These are phyloP conservation scores for Strobilomyces confusus DNA, from an alignment of 768 basidiomycete genomes.

Conservation along the genomic window DNA sequence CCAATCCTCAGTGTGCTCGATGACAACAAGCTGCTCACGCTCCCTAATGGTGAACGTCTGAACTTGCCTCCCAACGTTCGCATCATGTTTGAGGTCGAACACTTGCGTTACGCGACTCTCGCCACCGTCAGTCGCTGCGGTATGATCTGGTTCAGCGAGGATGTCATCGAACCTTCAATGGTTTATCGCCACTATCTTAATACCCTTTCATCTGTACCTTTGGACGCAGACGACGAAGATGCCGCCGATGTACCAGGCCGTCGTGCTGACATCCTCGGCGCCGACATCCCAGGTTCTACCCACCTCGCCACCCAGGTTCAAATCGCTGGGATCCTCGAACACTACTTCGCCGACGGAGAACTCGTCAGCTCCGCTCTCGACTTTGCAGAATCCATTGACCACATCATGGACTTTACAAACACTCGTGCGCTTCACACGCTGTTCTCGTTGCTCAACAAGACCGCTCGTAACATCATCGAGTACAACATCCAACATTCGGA, in stretches of 20 bases:
- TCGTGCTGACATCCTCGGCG: constrained; percentile 41
- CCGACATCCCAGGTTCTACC: constrained; percentile 51
- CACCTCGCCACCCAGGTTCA: constrained; percentile 74
- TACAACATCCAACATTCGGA: constrained; percentile 95
- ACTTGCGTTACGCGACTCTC: constrained; percentile 92
- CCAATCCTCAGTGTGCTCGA: too few relatives aligned
- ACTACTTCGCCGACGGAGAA: constrained; percentile 79
- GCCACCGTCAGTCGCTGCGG: constrained; percentile 99
- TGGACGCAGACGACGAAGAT: constrained; percentile 92
- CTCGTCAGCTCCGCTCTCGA: constrained; percentile 75
- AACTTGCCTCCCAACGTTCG: constrained; percentile 95
- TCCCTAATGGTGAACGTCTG: constrained; percentile 97
- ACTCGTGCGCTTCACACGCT: constrained; percentile 92
- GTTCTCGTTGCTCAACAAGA: constrained; percentile 97
- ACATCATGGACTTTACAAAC: constrained; percentile 97
- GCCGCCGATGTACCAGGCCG: constrained; percentile 56
- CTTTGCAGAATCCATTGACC: constrained; percentile 82
- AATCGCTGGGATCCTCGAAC: constrained; percentile 69
- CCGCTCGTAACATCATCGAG: constrained; percentile 86
- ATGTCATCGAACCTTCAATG: constrained; percentile 89
- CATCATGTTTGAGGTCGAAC: constrained; percentile 99
- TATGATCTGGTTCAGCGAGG: constrained; percentile 99
- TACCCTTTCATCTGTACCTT: constrained; percentile 64
- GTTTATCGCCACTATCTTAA: constrained; percentile 86
- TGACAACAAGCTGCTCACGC: constrained; percentile 94